Conservation (phyloP, 352 stramenopile genomes). For the Thraustochytrium sp. region DNA sequence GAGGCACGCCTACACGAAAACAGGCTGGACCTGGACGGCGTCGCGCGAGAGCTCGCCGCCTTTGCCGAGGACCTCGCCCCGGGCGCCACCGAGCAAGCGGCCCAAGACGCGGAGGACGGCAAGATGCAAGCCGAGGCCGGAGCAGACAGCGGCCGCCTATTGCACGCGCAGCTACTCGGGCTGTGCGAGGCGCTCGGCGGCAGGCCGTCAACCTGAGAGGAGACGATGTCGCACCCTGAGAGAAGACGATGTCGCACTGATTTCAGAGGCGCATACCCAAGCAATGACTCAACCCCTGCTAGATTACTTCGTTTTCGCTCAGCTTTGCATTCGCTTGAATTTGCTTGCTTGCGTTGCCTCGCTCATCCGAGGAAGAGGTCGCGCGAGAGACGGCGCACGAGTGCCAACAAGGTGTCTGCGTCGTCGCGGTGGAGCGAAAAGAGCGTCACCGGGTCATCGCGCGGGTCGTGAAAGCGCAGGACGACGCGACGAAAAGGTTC, state of each 20-base stretch:
- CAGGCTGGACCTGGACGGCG: not conserved
- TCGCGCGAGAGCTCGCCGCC: not conserved
- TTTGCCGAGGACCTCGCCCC: not conserved
- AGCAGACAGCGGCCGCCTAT: not conserved
- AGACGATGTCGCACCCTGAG: not conserved
- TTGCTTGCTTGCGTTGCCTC: no score
- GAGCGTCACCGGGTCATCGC: not conserved
- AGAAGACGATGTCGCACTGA: not conserved
- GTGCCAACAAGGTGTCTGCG: not conserved
- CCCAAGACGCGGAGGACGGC: not conserved
- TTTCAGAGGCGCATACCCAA: no score
- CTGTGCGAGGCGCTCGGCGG: not conserved
- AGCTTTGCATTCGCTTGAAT: no score
- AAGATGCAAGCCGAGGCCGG: not conserved
- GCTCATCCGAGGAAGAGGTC: no score
- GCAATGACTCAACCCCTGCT: no score
- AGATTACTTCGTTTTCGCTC: no score
- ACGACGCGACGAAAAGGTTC: not conserved
- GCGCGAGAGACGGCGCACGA: no score
- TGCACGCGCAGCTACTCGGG: not conserved
- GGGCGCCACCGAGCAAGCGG: no score
- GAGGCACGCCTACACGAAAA: constrained; percentile 10
- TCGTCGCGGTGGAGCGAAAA: not conserved
- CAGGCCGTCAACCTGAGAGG: not conserved
- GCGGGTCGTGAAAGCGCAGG: not conserved